These are phyloP conservation scores for Ganoderma meredithae DNA, from an alignment of 1,284 basidiomycete genomes.

Conservation along the genomic window DNA sequence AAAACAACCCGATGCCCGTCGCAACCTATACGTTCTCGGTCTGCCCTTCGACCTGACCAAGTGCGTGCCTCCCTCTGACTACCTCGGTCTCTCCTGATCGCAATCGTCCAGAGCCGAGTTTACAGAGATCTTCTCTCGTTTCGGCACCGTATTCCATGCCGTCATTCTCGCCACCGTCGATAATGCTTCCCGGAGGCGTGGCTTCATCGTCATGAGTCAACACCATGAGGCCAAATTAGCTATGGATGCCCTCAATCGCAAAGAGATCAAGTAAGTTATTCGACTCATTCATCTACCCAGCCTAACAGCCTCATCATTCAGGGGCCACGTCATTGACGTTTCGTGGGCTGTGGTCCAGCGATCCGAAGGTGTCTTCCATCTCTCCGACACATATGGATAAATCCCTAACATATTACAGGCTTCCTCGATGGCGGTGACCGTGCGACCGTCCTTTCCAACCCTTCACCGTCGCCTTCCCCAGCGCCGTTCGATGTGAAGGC, in stretches of 20 bases:
- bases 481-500: slow-evolving; percentile 37
- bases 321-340: slow-evolving; percentile 75
- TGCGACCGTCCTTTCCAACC: slow-evolving; percentile 59
- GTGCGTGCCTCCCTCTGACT: slow-evolving; percentile 46
- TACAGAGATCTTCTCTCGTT: slow-evolving; percentile 62
- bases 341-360: slow-evolving; percentile 86
- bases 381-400: neutral
- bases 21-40: slow-evolving; percentile 83
- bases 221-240: slow-evolving; percentile 72
- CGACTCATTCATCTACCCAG: neutral
- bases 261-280: slow-evolving; percentile 64
- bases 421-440: slow-evolving; percentile 83
- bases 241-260: slow-evolving; percentile 70
- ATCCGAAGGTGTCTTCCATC: slow-evolving; percentile 56
- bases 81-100: neutral
- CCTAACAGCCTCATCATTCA: slow-evolving; percentile 36
- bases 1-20: slow-evolving; percentile 59
- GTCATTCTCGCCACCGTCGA: slow-evolving; percentile 83
- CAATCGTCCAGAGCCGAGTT: slow-evolving; percentile 60
- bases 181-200: slow-evolving; percentile 78
- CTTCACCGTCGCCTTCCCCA: slow-evolving; percentile 46
- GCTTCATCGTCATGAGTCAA: slow-evolving; percentile 79
- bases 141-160: slow-evolving; percentile 72
- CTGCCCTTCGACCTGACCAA: slow-evolving; percentile 79
- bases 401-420: slow-evolving; percentile 48